Conservation (phyloP, 371 early-diverging fungal species). For the Mortierella sp. region DNA sequence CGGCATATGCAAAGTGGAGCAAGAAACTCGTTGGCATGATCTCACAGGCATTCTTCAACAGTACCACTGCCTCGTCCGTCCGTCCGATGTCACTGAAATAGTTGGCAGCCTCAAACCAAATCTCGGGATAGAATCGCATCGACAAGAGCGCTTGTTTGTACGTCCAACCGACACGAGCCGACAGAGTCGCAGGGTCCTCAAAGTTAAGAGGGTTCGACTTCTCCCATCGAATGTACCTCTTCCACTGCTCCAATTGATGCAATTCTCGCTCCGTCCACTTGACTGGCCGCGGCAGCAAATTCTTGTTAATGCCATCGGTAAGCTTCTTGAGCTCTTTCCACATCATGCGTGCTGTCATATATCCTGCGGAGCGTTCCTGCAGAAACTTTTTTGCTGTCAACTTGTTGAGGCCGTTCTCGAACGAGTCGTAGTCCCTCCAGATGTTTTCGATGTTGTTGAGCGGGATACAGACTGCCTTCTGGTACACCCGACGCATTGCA, state of each 20-base stretch:
- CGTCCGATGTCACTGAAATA: slow-evolving; percentile 78
- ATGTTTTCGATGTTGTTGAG: slow-evolving; percentile 87
- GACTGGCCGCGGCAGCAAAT: slow-evolving; percentile 81
- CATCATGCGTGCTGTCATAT: slow-evolving; percentile 94
- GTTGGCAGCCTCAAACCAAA: slow-evolving; percentile 86
- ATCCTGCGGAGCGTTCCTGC: slow-evolving; percentile 83
- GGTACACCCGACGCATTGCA: slow-evolving; percentile 86
- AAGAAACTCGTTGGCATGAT: slow-evolving; percentile 84
- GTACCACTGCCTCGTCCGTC: slow-evolving; percentile 77
- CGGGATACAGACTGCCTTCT: slow-evolving; percentile 89
- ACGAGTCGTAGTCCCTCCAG: slow-evolving; percentile 96
- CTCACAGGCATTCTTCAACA: slow-evolving; percentile 79
- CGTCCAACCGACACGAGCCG: slow-evolving; percentile 82
- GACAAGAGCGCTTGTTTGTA: slow-evolving; percentile 89
- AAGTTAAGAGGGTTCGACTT: slow-evolving; percentile 86
- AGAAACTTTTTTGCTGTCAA: slow-evolving; percentile 91
- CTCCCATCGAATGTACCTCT: slow-evolving; percentile 92
- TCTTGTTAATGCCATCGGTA: slow-evolving; percentile 77
- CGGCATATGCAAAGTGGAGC: slow-evolving; percentile 87
- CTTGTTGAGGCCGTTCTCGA: slow-evolving; percentile 90
- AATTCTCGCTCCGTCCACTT: slow-evolving; percentile 83
- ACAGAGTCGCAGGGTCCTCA: slow-evolving; percentile 69
- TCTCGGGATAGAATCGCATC: slow-evolving; percentile 89
- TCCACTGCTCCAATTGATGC: slow-evolving; percentile 81
- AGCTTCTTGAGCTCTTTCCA: slow-evolving; percentile 81